A percentile compares a stretch with the other conserved stretches of the same genome.
Evolutionary conservation across 2,329 filamentous ascomycete genomes (phyloP).

Genomic region (Ophiostoma quercus): DNA sequence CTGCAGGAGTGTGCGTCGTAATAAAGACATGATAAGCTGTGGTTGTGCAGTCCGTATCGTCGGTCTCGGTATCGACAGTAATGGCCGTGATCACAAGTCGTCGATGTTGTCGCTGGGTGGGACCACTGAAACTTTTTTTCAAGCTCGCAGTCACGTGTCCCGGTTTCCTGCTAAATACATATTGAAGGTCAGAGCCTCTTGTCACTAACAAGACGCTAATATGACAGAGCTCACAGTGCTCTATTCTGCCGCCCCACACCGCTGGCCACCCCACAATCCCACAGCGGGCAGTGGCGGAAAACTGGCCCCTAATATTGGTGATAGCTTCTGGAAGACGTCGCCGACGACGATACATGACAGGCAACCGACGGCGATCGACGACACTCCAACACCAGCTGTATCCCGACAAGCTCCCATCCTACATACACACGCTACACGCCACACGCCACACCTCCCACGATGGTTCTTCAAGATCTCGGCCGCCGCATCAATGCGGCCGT

Average conservation of each 20-base stretch:
- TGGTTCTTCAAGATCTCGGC: conserved; percentile 98
- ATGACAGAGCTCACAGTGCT: neutral
- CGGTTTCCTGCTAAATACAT: neutral
- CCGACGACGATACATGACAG: neutral
- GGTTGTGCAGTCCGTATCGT: neutral
- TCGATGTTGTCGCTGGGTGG: conserved; percentile 7
- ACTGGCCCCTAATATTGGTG: conserved; percentile 16
- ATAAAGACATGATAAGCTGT: conserved; percentile 12
- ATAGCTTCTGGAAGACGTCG: conserved; percentile 16
- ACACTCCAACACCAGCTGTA: neutral
- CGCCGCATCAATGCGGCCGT: conserved; percentile 97
- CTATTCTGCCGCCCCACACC: conserved; percentile 24
- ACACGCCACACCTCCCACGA: conserved; percentile 36
- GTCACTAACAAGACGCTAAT: neutral
- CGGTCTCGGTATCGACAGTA: neutral
- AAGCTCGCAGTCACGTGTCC: conserved; percentile 10
- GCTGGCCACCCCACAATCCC: conserved; percentile 19
- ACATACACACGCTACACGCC: neutral
- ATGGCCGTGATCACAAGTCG: neutral
- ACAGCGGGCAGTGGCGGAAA: conserved; percentile 22
- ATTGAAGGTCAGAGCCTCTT: neutral
- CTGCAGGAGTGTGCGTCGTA: conserved; percentile 14
- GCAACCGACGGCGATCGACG: neutral
- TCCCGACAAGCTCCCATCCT: neutral
- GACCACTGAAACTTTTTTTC: conserved; percentile 13